A percentile compares a stretch with the other conserved stretches of the same genome.
phyloP scores from a whole-genome alignment of 139 green algal species.

The Mesotaenium endlicherianum region DNA sequence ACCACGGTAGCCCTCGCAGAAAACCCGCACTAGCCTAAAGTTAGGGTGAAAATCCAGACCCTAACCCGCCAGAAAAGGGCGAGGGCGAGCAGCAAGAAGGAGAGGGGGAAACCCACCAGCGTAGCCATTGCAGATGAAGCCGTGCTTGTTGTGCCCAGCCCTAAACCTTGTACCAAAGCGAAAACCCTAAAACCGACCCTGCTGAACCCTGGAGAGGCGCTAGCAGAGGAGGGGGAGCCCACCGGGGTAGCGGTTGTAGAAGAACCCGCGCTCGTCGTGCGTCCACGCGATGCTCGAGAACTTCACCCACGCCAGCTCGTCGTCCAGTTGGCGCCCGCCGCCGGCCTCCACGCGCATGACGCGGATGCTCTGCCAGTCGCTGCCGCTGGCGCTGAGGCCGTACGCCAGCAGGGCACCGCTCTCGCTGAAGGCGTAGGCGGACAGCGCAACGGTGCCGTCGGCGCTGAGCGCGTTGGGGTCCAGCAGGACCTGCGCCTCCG shows the following conservation, averaged over 20 bases:
- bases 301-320: constrained; percentile 80
- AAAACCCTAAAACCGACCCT: too few relatives aligned
- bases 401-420: constrained; percentile 74
- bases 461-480: constrained; percentile 83
- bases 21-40: too few relatives aligned
- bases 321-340: constrained; percentile 57
- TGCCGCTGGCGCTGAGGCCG: constrained; percentile 67
- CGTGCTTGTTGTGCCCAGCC: too few relatives aligned
- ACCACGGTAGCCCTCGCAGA: too few relatives aligned
- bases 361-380: constrained; percentile 42
- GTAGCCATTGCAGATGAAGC: too few relatives aligned
- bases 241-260: constrained; percentile 78
- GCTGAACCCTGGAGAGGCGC: too few relatives aligned
- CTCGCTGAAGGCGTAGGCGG: constrained; percentile 66
- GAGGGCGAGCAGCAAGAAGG: too few relatives aligned
- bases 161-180: too few relatives aligned
- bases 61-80: too few relatives aligned
- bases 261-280: constrained; percentile 85
- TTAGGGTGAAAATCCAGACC: too few relatives aligned
- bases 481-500: constrained; percentile 66
- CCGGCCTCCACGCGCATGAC: constrained; percentile 54
- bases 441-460: constrained; percentile 74
- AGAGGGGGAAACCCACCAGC: too few relatives aligned
- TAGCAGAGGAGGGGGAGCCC: neutral
- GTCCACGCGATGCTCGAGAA: constrained; percentile 82